phyloP scores from a whole-genome alignment of 2,329 filamentous ascomycete species.

The Nothophoma quercina region DNA sequence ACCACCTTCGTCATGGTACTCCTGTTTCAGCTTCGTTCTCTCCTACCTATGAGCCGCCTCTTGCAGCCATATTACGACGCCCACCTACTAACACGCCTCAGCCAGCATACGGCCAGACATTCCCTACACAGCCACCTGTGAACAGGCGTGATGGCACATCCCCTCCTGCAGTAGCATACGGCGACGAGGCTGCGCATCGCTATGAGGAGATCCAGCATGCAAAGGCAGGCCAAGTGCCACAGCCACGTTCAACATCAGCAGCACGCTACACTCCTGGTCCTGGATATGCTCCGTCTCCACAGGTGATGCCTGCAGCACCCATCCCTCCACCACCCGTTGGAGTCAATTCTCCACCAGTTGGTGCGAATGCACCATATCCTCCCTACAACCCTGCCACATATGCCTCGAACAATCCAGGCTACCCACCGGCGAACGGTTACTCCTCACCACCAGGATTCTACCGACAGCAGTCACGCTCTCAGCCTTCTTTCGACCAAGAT shows the following conservation, averaged over 20 bases:
- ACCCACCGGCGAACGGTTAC: slow-evolving; percentile 31
- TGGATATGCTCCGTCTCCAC: slow-evolving; percentile 44
- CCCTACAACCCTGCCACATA: slow-evolving; percentile 46
- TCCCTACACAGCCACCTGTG: slow-evolving; percentile 5
- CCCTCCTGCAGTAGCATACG: slow-evolving; percentile 15
- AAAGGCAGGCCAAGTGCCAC: slow-evolving; percentile 8
- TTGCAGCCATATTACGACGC: slow-evolving; percentile 41
- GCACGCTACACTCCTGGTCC: slow-evolving; percentile 42
- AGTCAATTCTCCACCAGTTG: slow-evolving; percentile 19
- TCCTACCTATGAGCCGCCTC: slow-evolving; percentile 48
- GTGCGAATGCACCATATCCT: slow-evolving; percentile 22
- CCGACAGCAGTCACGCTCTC: slow-evolving; percentile 46
- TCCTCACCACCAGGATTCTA: slow-evolving; percentile 46
- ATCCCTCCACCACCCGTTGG: slow-evolving; percentile 37
- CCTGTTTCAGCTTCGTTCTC: slow-evolving; percentile 41
- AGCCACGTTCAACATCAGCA: slow-evolving; percentile 32
- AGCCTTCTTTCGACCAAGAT: slow-evolving; percentile 35
- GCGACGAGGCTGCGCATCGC: slow-evolving; percentile 13
- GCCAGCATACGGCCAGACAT: slow-evolving; percentile 27
- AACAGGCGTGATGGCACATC: slow-evolving; percentile 11
- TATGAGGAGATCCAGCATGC: slow-evolving; percentile 16
- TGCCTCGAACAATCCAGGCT: slow-evolving; percentile 25
- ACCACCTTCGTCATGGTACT: slow-evolving; percentile 36
- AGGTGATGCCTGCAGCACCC: slow-evolving; percentile 21
- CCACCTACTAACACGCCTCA: slow-evolving; percentile 45